Percentiles rank a stretch among this genome's conserved stretches.
These are phyloP conservation scores for Coprinopsis marcescibilis DNA, from an alignment of 768 basidiomycete species.

Conservation along the genomic window DNA sequence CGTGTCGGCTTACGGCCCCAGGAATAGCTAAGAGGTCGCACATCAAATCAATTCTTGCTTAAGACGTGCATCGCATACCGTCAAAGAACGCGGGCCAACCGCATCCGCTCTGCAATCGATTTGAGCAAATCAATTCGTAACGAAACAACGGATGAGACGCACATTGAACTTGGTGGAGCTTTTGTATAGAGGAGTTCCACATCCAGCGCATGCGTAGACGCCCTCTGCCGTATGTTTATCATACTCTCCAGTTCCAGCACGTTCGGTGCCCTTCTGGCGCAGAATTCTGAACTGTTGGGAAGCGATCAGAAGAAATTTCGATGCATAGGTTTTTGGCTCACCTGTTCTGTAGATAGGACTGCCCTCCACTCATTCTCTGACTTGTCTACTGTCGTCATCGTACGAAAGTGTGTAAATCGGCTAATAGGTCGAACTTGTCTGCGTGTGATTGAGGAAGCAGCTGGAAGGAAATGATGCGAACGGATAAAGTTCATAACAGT, in stretches of 20 bases:
- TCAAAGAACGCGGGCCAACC: constrained; percentile 99
- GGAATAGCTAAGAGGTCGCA: constrained; percentile 63
- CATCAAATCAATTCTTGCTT: neutral
- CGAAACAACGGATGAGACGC: constrained; percentile 13
- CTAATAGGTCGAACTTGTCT: neutral
- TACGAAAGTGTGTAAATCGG: constrained; percentile 26
- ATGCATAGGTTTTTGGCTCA: constrained; percentile 19
- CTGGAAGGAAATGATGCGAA: neutral
- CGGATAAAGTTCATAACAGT: neutral
- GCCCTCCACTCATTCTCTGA: constrained; percentile 82
- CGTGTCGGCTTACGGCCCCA: constrained; percentile 77
- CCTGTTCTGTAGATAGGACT: constrained; percentile 76
- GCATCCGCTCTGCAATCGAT: constrained; percentile 61
- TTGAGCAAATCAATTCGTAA: neutral
- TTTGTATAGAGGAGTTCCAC: constrained; percentile 80
- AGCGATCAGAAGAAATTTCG: neutral
- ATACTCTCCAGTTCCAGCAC: constrained; percentile 71
- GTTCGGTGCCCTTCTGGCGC: constrained; percentile 84
- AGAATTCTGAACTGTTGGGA: constrained; percentile 69
- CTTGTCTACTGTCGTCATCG: constrained; percentile 38
- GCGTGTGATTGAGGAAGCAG: neutral
- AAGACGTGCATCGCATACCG: constrained; percentile 35
- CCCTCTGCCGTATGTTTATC: constrained; percentile 63
- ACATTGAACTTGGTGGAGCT: constrained; percentile 83
- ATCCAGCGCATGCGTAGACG: constrained; percentile 74